These are phyloP conservation scores for Cymbopogon flexuosus DNA, from an alignment of 202 grass and related monocot genomes.

Conservation along the genomic window DNA sequence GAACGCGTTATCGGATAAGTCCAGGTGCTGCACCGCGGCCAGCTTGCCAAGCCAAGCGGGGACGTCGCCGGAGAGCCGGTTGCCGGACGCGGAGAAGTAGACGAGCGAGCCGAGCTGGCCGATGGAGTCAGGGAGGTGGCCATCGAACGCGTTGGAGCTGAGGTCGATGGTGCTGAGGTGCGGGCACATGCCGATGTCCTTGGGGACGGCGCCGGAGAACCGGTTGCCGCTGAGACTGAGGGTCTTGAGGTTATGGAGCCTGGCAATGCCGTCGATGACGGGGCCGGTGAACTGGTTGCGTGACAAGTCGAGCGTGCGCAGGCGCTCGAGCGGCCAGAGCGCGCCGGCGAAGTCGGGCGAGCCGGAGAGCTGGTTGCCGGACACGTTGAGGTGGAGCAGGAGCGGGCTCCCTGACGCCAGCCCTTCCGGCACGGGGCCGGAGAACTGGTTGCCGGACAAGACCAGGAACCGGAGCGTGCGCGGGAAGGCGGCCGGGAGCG, in stretches of 20 bases:
- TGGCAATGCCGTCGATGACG: conserved; percentile 36
- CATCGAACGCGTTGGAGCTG: conserved; percentile 65
- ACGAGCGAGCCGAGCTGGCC: conserved; percentile 55
- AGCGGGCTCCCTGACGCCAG: conserved; percentile 40
- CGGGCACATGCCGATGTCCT: conserved; percentile 56
- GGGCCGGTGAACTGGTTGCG: conserved; percentile 56
- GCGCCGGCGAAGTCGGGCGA: conserved; percentile 46
- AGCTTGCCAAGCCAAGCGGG: conserved; percentile 64
- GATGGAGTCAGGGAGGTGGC: conserved; percentile 56
- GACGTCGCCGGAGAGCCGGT: conserved; percentile 56
- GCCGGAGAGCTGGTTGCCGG: conserved; percentile 67
- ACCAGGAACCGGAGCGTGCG: conserved; percentile 60
- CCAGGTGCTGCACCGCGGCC: conserved; percentile 48
- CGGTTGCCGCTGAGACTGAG: conserved; percentile 52
- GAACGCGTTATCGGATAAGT: conserved; percentile 66
- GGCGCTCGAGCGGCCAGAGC: conserved; percentile 54
- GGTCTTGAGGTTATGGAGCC: conserved; percentile 67
- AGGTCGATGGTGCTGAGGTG: conserved; percentile 59
- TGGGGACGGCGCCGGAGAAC: conserved; percentile 54
- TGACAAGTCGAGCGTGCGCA: conserved; percentile 68
- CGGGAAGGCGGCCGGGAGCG: conserved; percentile 43
- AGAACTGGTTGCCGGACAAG: conserved; percentile 61
- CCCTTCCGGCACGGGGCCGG: conserved; percentile 45
- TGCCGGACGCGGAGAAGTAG: conserved; percentile 46
- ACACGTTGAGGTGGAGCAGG: conserved; percentile 78